phyloP scores from a whole-genome alignment of 306 rosid species.

The Nissolia schottii region DNA sequence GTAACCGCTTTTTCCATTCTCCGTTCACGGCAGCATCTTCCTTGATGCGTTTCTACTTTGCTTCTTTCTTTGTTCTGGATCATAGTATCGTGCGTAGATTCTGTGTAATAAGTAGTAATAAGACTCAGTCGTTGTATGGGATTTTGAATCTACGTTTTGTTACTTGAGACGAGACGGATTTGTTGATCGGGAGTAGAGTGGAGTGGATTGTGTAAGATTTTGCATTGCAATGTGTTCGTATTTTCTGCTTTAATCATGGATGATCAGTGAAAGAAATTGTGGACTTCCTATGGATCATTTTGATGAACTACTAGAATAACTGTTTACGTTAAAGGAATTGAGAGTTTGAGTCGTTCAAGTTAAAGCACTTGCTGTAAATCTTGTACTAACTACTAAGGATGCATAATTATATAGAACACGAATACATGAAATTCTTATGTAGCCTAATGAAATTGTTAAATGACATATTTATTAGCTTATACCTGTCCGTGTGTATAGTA shows the following conservation, averaged over 20 bases:
- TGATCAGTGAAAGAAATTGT: not conserved
- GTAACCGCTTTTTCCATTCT: conserved; percentile 26
- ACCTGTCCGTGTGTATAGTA: not conserved
- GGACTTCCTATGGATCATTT: not conserved
- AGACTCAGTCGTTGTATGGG: not conserved
- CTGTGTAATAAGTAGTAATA: not conserved
- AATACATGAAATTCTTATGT: not conserved
- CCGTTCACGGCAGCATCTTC: not conserved
- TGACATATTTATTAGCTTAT: not conserved
- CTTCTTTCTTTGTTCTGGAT: not conserved
- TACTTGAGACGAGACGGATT: no score
- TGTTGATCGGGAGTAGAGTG: not conserved
- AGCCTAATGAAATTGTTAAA: not conserved
- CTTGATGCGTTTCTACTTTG: not conserved
- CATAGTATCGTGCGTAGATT: not conserved
- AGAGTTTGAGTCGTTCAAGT: not conserved
- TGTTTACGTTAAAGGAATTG: not conserved
- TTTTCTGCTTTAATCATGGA: conserved; percentile 3
- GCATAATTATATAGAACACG: not conserved
- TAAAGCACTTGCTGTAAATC: not conserved
- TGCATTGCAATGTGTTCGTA: not conserved
- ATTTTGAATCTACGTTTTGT: not conserved
- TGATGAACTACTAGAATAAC: not conserved
- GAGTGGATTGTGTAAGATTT: not conserved
- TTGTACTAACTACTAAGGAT: not conserved